A percentile compares a stretch with the other conserved stretches of the same genome.
These are phyloP conservation scores for Corinectria fuckeliana DNA, from an alignment of 2,329 filamentous ascomycete genomes.

Conservation along the genomic window DNA sequence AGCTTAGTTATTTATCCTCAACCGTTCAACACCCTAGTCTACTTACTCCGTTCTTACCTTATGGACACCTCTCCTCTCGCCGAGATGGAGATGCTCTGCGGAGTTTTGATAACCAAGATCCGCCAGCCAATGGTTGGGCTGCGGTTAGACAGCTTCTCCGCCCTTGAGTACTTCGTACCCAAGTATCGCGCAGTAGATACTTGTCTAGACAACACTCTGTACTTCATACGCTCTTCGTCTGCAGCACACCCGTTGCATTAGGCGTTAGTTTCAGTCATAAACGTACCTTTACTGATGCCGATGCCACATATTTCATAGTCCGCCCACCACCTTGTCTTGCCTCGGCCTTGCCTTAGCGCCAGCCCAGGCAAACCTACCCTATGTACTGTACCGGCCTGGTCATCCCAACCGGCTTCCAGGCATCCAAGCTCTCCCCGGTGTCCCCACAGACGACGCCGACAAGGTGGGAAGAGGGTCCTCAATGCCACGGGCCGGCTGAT, in stretches of 20 bases:
- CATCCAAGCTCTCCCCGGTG: background rate
- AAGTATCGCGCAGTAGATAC: no score
- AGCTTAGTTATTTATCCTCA: no score
- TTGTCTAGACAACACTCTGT: no score
- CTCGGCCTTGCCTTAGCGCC: slow-evolving; percentile 6
- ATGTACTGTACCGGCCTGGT: no score
- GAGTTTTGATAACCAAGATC: background rate
- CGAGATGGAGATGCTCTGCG: background rate
- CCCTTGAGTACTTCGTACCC: no score
- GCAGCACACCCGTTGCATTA: slow-evolving; percentile 1
- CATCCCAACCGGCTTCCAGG: no score
- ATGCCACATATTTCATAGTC: slow-evolving; percentile 25
- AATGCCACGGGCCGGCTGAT: slow-evolving; percentile 5
- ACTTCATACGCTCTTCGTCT: slow-evolving; percentile 13
- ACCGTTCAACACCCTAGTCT: no score
- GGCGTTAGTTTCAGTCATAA: background rate
- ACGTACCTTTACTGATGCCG: slow-evolving; percentile 15
- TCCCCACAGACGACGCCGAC: background rate
- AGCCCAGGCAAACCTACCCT: background rate
- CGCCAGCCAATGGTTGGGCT: slow-evolving; percentile 17
- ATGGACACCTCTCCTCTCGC: background rate
- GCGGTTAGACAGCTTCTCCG: background rate
- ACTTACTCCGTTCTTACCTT: no score
- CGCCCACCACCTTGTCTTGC: background rate
- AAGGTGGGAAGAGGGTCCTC: background rate